Percentiles rank a stretch among this genome's conserved stretches.
These are phyloP conservation scores for Mycena sanguinolenta DNA, from an alignment of 768 basidiomycete species.

Conservation along the genomic window DNA sequence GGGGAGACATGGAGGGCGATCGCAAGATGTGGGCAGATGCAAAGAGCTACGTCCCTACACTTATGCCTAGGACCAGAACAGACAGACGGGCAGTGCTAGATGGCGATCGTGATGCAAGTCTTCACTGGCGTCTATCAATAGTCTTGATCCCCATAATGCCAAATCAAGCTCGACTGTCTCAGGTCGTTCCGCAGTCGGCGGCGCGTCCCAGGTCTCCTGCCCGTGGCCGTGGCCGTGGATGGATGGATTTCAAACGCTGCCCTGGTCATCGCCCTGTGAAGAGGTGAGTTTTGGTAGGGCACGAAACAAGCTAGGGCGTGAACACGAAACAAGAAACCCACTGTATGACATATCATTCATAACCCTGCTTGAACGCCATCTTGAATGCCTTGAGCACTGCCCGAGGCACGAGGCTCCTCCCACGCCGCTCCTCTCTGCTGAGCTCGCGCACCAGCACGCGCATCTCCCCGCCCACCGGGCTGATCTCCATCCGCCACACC, in stretches of 20 bases:
- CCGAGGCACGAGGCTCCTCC: constrained; percentile 2
- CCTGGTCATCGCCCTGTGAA: too few relatives aligned
- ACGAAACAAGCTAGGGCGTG: not conserved
- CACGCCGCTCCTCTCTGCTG: not conserved
- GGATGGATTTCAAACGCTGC: not conserved
- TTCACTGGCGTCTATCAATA: constrained; percentile 12
- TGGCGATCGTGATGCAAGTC: constrained; percentile 21
- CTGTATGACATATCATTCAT: not conserved
- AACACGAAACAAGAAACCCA: not conserved
- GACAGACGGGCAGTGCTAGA: constrained; percentile 25
- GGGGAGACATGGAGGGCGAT: constrained; percentile 1
- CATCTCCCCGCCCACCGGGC: constrained; percentile 13
- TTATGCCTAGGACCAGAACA: constrained; percentile 14
- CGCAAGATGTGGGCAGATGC: constrained; percentile 17
- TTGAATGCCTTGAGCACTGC: constrained; percentile 17
- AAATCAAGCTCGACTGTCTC: not conserved
- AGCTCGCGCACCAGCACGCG: constrained; percentile 19
- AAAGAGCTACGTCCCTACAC: not conserved
- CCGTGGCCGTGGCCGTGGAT: not conserved
- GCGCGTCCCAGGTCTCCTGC: not conserved
- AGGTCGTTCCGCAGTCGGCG: too few relatives aligned
- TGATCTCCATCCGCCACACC: constrained; percentile 26
- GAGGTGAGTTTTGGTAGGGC: not conserved
- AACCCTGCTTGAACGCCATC: not conserved
- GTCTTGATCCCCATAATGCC: not conserved